Base-by-base conservation (phyloP, 257 asterid species). In the Fraxinus quadrangulata region DNA sequence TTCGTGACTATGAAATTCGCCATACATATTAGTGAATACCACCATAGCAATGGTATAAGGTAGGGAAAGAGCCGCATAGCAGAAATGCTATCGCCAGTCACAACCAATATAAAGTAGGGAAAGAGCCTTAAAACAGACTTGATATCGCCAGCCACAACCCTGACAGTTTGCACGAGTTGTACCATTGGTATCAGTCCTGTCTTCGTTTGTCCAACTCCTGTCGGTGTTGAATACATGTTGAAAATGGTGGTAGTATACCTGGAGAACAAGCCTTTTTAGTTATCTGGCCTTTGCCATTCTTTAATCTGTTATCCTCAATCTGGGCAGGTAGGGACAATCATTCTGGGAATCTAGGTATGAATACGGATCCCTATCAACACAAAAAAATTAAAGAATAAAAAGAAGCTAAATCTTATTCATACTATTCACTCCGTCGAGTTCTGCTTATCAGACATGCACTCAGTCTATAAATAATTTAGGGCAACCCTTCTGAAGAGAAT, bases 401-500 rank as follows among this genome's bases (percentile, higher is more conserved):
- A 13, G 17, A 42, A 2, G 13, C 51, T 42, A 42, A 37, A 37
- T 37, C 42, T 37, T 37, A 37, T 37, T 1, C 42, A 8, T 37
- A 37, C 42, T 8, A 37, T 37, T 37, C 42, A 37, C 42, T 7
- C 63, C 8, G 5, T 47, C n/a, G 6, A 47, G 56, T 47, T 47
- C 0, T 13, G 2, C 6, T 0, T 13, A 14, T 19, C 56, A 47
- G 16, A 47, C 6, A 14, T 14, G 6, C 56, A 3, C 6, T 14
- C 4, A 14, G 19, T 47, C n/a, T 16, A 14, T 16, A 47, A 47
- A 14, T 47, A 47, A 47, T 47, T 47, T 6, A 47, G 19, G n/a
- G 19, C 33, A 17, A 39, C 12, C 24, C 61, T 89, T 94, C 92
- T 0, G 84, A 67, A 26, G 82, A 65, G 73, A 92, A 94, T 45